These are phyloP conservation scores for Ilyonectria sp. DNA, from an alignment of 2,329 filamentous ascomycete genomes.

Conservation along the genomic window DNA sequence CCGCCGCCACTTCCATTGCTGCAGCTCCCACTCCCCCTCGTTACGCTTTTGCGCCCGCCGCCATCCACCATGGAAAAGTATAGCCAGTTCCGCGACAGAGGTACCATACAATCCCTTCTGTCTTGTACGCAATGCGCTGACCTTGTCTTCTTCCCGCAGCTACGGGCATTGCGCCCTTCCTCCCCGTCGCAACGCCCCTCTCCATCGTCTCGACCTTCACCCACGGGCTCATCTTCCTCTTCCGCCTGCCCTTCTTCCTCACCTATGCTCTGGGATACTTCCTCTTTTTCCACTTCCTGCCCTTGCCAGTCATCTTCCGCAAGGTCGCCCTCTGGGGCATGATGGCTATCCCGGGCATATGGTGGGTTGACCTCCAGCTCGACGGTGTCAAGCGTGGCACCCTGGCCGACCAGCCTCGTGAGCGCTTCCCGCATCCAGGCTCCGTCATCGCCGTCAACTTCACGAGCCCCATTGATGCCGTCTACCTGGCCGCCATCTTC, in stretches of 20 bases:
- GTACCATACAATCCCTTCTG: constrained; percentile 59
- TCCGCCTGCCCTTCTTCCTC: constrained; percentile 85
- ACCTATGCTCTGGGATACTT: constrained; percentile 81
- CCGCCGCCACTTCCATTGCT: constrained; percentile 20
- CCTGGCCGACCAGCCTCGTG: constrained; percentile 79
- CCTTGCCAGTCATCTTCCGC: constrained; percentile 73
- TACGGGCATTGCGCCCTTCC: constrained; percentile 96
- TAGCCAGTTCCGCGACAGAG: constrained; percentile 92
- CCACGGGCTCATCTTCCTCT: constrained; percentile 81
- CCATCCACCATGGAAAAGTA: constrained; percentile 86
- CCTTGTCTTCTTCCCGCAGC: constrained; percentile 65
- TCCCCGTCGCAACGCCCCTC: constrained; percentile 80
- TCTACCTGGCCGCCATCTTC: constrained; percentile 97
- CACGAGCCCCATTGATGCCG: constrained; percentile 91
- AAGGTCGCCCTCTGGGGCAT: constrained; percentile 92
- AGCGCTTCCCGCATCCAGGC: constrained; percentile 83
- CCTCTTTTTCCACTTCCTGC: constrained; percentile 85
- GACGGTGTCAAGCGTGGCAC: constrained; percentile 96
- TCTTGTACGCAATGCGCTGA: constrained; percentile 20
- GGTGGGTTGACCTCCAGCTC: constrained; percentile 99
- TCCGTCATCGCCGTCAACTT: constrained; percentile 92
- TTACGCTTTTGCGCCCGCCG: constrained; percentile 5
- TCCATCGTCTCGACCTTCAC: constrained; percentile 75
- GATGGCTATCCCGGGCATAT: constrained; percentile 90
- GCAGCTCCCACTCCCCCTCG: constrained; percentile 21